phyloP scores from a whole-genome alignment of 1,284 basidiomycete genomes.

The Bondarzewia mesenterica region DNA sequence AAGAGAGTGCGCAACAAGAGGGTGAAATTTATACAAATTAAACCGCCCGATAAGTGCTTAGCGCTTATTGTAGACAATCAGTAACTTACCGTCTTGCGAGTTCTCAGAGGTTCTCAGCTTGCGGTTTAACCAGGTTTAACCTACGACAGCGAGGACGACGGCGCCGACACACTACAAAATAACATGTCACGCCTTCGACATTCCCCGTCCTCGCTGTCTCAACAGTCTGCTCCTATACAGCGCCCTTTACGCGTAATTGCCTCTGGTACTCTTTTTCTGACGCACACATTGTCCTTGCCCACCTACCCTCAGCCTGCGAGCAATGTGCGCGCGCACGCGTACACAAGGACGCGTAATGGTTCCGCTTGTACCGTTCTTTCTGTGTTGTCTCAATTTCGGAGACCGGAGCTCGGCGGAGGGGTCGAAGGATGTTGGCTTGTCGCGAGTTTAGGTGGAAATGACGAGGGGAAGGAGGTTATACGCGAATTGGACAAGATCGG shows the following conservation, averaged over 20 bases:
- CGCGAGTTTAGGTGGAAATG: conserved; percentile 63
- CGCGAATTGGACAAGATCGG: conserved; percentile 59
- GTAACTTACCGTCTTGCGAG: no score
- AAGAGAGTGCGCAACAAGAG: no score
- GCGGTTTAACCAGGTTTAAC: no score
- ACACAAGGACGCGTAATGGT: conserved; percentile 58
- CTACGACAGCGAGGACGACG: background rate
- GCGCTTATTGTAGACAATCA: no score
- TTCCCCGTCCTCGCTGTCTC: conserved; percentile 12
- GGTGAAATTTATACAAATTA: no score
- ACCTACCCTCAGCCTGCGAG: conserved; percentile 50
- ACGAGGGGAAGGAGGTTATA: conserved; percentile 55
- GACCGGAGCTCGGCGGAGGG: conserved; percentile 16
- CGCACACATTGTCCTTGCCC: conserved; percentile 57
- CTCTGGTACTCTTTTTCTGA: conserved; percentile 70
- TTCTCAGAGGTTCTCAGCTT: no score
- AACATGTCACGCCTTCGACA: conserved; percentile 18
- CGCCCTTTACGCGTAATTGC: conserved; percentile 64
- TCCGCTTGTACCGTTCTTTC: conserved; percentile 64
- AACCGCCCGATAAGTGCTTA: no score
- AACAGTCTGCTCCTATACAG: conserved; percentile 1
- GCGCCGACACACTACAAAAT: background rate
- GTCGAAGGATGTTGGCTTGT: conserved; percentile 59
- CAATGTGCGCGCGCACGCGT: conserved; percentile 60
- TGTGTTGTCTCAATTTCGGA: conserved; percentile 56